phyloP scores from a whole-genome alignment of 2,329 filamentous ascomycete genomes.

The Aspergillus proliferans region DNA sequence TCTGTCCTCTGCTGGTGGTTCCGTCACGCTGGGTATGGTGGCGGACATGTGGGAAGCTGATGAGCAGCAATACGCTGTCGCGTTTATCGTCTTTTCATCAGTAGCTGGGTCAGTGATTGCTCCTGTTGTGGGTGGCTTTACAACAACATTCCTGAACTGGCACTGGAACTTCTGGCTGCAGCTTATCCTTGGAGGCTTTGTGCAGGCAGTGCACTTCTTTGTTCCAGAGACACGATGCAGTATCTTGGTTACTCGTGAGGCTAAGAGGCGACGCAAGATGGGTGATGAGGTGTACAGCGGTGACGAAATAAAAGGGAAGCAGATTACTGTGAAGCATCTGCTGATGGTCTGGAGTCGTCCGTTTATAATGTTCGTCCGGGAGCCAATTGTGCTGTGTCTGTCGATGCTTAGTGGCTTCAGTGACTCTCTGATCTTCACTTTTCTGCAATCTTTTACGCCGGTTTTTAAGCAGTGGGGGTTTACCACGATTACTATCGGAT shows the following conservation, averaged over 20 bases:
- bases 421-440: constrained; percentile 61
- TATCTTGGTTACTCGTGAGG: constrained; percentile 53
- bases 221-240: constrained; percentile 54
- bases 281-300: constrained; percentile 64
- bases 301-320: constrained; percentile 58
- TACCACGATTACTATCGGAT: constrained; percentile 40
- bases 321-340: constrained; percentile 53
- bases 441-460: constrained; percentile 55
- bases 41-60: constrained; percentile 57
- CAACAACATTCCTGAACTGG: constrained; percentile 45
- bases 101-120: constrained; percentile 46
- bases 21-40: constrained; percentile 59
- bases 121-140: constrained; percentile 50
- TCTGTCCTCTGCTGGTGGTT: constrained; percentile 58
- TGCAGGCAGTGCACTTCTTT: constrained; percentile 47
- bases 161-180: constrained; percentile 61
- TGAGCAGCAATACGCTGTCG: constrained; percentile 54
- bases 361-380: constrained; percentile 58
- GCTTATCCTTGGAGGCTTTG: constrained; percentile 50
- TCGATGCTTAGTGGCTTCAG: constrained; percentile 60
- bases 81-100: constrained; percentile 54
- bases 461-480: constrained; percentile 59
- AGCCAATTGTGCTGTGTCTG: constrained; percentile 58
- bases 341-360: constrained; percentile 54
- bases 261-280: constrained; percentile 49